phyloP scores from a whole-genome alignment of 768 basidiomycete genomes.

The Kwoniella botswanensis region DNA sequence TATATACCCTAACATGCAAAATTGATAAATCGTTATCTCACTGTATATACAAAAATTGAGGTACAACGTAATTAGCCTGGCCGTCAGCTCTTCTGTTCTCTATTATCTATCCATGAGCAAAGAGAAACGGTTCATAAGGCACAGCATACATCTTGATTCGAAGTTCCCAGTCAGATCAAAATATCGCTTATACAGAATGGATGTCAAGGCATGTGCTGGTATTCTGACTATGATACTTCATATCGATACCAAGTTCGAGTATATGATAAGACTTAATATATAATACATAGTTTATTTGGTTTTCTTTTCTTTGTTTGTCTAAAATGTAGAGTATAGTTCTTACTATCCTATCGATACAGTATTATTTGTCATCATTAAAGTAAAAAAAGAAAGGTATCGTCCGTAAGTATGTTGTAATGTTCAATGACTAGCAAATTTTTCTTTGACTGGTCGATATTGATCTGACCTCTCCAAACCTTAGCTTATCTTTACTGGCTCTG shows the following conservation, averaged over 20 bases:
- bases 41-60: no score
- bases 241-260: neutral
- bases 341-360: slow-evolving; percentile 4
- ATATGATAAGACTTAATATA: neutral
- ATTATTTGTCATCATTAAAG: neutral
- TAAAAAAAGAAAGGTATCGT: neutral
- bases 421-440: no score
- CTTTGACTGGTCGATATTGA: no score
- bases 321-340: neutral
- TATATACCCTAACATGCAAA: no score
- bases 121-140: neutral
- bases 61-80: no score
- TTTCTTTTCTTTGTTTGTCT: neutral
- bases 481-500: neutral
- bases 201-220: no score
- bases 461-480: no score
- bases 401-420: no score
- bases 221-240: neutral
- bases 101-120: neutral
- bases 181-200: neutral
- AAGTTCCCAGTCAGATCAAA: neutral
- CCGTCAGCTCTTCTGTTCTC: no score
- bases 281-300: neutral
- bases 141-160: neutral
- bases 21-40: no score